Evolutionary conservation across 805 yeast species (phyloP), one percentile per base, ranked within the genome.

Genomic region (Lipomyces spencermartinsiae): DNA sequence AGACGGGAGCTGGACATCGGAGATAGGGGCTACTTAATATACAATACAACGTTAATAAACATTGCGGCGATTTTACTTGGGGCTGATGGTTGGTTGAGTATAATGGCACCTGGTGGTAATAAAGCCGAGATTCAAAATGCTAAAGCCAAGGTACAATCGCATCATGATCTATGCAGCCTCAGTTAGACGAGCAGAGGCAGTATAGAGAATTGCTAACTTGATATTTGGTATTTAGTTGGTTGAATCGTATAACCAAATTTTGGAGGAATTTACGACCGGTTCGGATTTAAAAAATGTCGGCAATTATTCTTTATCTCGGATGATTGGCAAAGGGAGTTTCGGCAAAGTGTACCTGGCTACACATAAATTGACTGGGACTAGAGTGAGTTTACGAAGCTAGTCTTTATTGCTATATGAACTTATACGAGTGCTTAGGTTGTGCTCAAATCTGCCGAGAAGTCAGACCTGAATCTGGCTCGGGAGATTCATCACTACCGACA

Each of bases 401-500:
- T 46, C 2, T 54, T 29, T 29, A 58, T n/a, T 46, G 8, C 46
- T 25, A 0, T 9, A 12, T n/a, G 22, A n/a, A 19, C 22, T 39
- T 29, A 29, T 19, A 10, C 9, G 54, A 8, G 57, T 16, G 19
- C n/a, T 3, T 78, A 68, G 86, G 83, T 94, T 2, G 98, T 95
- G 19, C 79, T 95, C 69, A 94, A 94, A 74, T 90, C 82, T 55
- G 94, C 97, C 8, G 80, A 83, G 14, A 87, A 88, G 67, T 85
- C 85, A 59, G 97, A 92, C 76, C 93, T 96, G 39, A 92, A 93
- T 74, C 84, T 94, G 29, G 97, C 93, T 51, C 81, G 98, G 64
- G 99, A 94, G 74, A 92, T 92, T 37, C 92, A 90, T 75, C 95
- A 92, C 76, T 93, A 93, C 74, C 83, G 92, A 61, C 95, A 92